Evolutionary conservation across 306 rosid genomes (phyloP), one percentile per base, ranked within the genome.

Genomic region (Argentina anserina): DNA sequence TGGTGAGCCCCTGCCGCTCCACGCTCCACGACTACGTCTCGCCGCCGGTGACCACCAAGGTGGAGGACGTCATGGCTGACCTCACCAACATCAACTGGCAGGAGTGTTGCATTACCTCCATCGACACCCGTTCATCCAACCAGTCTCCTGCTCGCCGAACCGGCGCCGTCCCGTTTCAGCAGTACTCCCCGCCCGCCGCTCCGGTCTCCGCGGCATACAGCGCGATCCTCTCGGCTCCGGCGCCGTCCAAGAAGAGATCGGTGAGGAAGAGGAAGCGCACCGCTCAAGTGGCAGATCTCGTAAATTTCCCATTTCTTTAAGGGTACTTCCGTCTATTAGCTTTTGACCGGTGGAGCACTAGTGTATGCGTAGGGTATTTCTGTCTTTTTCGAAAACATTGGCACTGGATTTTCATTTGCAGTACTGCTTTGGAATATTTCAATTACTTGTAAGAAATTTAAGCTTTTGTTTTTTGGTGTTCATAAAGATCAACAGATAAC

Each of bases 61-160:
- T 87, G 21, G 90, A 90, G 61, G 92, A 84, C 18, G 83, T 70
- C 17, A 65, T 82, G 60, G 70, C 75, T 0, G 98, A 92, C 79
- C 96, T 92, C 62, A 21, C 46, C 33, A 78, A 78, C 52, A 88
- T 92, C 31, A 73, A 82, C 37, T 92, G 96, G 96, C 89, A 85
- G 33, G 98, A 92, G 77, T 92, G 98, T 80, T 84, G 91, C 79
- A 86, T 88, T 29, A 87, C 95, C 17, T 88, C 95, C 18, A 46
- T 90, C 33, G 67, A 84, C 76, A 85, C 79, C 55, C 60, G n/a
- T n/a, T n/a, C n/a, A n/a, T n/a, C n/a, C n/a, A n/a, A 60, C 65
- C 37, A 59, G 34, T 56, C 34, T 6, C 18, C 9, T 56, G 34
- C 18, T 53, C 60, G 15, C 7, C 60, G 15, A 53, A 53, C 33